Conservation (phyloP, 805 yeast genomes). For the Priceomyces haplophilus region DNA sequence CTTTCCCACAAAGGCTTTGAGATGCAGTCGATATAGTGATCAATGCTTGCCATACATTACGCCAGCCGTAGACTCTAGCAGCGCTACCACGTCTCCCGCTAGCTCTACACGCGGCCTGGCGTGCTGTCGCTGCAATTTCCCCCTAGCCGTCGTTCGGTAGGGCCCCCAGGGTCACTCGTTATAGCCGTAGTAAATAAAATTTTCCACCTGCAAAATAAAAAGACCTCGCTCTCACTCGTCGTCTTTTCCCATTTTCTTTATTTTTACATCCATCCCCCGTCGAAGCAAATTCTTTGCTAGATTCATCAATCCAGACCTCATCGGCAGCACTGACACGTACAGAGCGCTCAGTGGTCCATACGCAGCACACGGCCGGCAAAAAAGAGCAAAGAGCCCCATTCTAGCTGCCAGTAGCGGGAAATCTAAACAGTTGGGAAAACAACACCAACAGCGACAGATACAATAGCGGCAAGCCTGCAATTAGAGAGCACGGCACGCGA, state of each 20-base stretch:
- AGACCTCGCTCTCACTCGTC: slow-evolving; percentile 2
- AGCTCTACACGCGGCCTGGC: no score
- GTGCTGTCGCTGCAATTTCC: background rate
- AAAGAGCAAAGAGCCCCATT: background rate
- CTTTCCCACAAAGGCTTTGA: background rate
- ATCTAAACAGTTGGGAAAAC: background rate
- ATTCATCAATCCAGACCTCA: background rate
- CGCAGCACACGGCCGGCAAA: background rate
- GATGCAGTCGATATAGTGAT: background rate
- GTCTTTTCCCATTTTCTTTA: slow-evolving; percentile 1
- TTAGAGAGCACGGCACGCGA: no score
- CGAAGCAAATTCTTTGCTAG: background rate
- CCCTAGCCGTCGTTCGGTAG: no score
- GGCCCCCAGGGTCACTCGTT: no score
- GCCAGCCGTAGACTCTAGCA: no score
- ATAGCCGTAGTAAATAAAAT: background rate
- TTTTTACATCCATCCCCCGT: slow-evolving; percentile 2
- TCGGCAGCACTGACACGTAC: background rate
- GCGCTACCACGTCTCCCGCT: no score
- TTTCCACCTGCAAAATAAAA: slow-evolving; percentile 1
- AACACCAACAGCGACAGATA: background rate
- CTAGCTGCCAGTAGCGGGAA: background rate
- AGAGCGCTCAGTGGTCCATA: background rate
- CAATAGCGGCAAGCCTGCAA: no score
- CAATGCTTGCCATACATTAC: no score